Evolutionary conservation across 2,329 filamentous ascomycete species (phyloP), one percentile per base, ranked within the genome.

Genomic region (Trichoderma endophyticum): DNA sequence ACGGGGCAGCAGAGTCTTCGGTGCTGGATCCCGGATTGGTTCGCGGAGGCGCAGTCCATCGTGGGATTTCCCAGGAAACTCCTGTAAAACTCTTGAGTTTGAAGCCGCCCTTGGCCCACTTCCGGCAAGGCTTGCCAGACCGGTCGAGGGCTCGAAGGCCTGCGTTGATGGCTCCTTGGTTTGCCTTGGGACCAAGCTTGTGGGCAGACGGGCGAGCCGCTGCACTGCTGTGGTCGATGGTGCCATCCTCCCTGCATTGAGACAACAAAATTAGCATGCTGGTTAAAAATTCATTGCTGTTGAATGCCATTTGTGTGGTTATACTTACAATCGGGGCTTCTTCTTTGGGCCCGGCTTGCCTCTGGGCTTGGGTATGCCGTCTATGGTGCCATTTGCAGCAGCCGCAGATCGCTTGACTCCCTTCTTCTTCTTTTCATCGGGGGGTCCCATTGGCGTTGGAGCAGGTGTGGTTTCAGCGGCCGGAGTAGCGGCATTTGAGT

Each of bases 281-380:
- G 4, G 12, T 32, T 5, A 26, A 24, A 59, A 26, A 59, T 60
- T 34, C 43, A 7, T 69, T 51, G 43, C 51, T 59, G 69, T 67
- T 69, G 54, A 72, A 18, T 56, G 69, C 30, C 34, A 65, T 28
- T 3, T 2, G 6, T 0, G 3, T 60, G 6, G 69, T 28, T 39
- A 59, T 34, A 92, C 94, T 84, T 92, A 98, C 95, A 97, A 84
- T 86, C 92, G 91, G 75, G 93, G 91, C 85, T 97, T 97, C 89
- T 98, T 97, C 89, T 98, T 98, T 0, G 95, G 95, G 7, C 95
- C 95, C 7, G 96, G 95, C 84, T 97, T 97, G 79, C 92, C 92
- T 80, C 93, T 86, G 70, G 91, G 86, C 82, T 93, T 94, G n/a
- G 91, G 85, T 30, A 84, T 79, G 39, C 85, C 86, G 74, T 95